Base-by-base conservation (phyloP, 2,329 filamentous ascomycete species). In the Colletotrichum echinochloae region DNA sequence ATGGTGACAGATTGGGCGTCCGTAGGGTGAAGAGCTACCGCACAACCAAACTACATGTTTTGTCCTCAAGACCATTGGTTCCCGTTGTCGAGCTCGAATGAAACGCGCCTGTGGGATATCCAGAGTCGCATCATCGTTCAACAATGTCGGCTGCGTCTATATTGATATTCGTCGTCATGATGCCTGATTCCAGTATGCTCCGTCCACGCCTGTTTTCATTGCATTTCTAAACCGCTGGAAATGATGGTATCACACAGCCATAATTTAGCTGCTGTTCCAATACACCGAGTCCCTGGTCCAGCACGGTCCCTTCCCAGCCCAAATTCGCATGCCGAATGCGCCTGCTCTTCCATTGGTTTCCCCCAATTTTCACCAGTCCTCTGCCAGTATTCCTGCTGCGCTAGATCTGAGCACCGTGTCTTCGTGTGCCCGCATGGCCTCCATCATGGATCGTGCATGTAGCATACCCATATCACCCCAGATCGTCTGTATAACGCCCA, bases 381-480 rank as follows among this genome's bases (percentile, higher is more conserved):
- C 54, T 16, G 72, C 64, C 33, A 75, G 23, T 12, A 73, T 71
- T 18, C 66, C 73, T 28, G 69, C 60, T 4, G 67, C 66, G 6
- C 41, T 65, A 4, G 52, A 55, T 41, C 65, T 71, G 30, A 74
- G 71, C 64, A 74, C 2, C 20, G 60, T 63, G 8, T 75, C 76
- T 26, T 70, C 65, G 56, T 77, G 74, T 1, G 66, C 64, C n/a
- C 74, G 73, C 82, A 85, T 83, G 8, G 79, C 74, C 51, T 85
- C 83, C 46, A 83, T 82, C 70, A 87, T 77, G 23, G 79, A 77
- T 65, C 81, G 79, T 2, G 85, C 85, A 72, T 86, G 83, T 41
- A 84, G 77, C 83, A 88, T 87, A 11, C 86, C 86, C 77, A 87
- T 83, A 51, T 84, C 81, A 59, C 80, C 78, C 83, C 84, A 88